Evolutionary conservation across 176 grass and related monocot species (phyloP).

Genomic region (Carex kokanica): DNA sequence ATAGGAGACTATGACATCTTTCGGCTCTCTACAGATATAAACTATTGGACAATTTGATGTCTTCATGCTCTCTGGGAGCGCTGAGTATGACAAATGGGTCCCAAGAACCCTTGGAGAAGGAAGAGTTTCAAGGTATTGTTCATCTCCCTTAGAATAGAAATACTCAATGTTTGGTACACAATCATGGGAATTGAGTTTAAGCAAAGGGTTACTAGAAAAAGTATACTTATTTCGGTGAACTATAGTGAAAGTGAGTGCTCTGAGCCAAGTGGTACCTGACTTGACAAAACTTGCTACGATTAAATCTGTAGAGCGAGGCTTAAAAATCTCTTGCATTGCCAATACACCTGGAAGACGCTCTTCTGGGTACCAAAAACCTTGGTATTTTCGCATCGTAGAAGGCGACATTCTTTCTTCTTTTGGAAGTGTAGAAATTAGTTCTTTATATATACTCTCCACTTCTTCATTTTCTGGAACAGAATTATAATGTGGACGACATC

Average conservation of each 20-base stretch:
- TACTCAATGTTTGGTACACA: conserved; percentile 26
- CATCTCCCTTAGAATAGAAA: neutral
- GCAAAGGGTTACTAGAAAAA: conserved; percentile 21
- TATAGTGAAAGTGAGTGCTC: conserved; percentile 28
- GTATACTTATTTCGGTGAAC: neutral
- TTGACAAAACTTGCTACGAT: conserved; percentile 36
- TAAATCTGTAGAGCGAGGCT: conserved; percentile 11
- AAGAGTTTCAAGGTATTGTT: neutral
- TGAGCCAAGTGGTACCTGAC: conserved; percentile 45
- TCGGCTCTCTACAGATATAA: conserved; percentile 44
- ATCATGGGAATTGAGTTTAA: conserved; percentile 34
- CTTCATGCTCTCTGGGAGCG: conserved; percentile 25
- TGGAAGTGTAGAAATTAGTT: neutral
- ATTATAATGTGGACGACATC: too few relatives aligned
- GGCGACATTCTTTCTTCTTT: neutral
- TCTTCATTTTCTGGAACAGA: too few relatives aligned
- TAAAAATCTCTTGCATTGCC: neutral
- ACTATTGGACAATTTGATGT: conserved; percentile 13
- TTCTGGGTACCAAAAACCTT: conserved; percentile 12
- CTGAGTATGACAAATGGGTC: conserved; percentile 33
- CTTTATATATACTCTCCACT: neutral
- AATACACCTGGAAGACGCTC: neutral
- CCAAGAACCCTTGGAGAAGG: conserved; percentile 23
- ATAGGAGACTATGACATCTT: conserved; percentile 32
- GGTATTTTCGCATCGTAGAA: neutral